phyloP scores from a whole-genome alignment of 2,329 filamentous ascomycete genomes.

The Simplicillium sp. region DNA sequence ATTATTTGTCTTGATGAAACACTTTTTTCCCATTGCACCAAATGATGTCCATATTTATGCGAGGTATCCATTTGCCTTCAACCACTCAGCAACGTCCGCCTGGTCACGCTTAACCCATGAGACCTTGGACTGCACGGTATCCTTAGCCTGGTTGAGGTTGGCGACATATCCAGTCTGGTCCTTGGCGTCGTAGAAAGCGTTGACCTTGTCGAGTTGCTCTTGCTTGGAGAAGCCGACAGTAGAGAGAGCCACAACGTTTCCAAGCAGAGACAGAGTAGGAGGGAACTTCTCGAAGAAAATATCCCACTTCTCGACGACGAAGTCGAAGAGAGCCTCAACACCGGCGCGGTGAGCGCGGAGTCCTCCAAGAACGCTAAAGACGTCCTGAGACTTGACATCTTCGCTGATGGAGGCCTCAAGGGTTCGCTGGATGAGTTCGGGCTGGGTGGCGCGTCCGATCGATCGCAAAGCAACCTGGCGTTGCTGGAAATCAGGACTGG shows the following conservation, averaged over 20 bases:
- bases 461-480: conserved; percentile 83
- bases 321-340: conserved; percentile 70
- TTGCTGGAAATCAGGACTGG: conserved; percentile 47
- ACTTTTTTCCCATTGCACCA: neutral
- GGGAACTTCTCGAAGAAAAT: conserved; percentile 70
- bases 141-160: conserved; percentile 79
- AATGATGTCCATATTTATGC: conserved; percentile 5
- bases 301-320: conserved; percentile 87
- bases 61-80: conserved; percentile 17
- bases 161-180: conserved; percentile 82
- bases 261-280: conserved; percentile 78
- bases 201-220: conserved; percentile 65
- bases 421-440: conserved; percentile 73
- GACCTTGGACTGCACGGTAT: conserved; percentile 76
- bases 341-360: conserved; percentile 70
- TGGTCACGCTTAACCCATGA: conserved; percentile 71
- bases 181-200: conserved; percentile 72
- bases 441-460: conserved; percentile 68
- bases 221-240: conserved; percentile 71
- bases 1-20: neutral
- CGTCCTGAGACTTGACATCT: conserved; percentile 88
- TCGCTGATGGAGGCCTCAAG: conserved; percentile 65
- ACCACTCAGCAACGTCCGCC: conserved; percentile 59
- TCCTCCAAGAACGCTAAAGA: conserved; percentile 78
- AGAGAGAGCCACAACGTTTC: conserved; percentile 72